Conservation (phyloP, 768 basidiomycete species). For the Lenzites betulinus region DNA sequence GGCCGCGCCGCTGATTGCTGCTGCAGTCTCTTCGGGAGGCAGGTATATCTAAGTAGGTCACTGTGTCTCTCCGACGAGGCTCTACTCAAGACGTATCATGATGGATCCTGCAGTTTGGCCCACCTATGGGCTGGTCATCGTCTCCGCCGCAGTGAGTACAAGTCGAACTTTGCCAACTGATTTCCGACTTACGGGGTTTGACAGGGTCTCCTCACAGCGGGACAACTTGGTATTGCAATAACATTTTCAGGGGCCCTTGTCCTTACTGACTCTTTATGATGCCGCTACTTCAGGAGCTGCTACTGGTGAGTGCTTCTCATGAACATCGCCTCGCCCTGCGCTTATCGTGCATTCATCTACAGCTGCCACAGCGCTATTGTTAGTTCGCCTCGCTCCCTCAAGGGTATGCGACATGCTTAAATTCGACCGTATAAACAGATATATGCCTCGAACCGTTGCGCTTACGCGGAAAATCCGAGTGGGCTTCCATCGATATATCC, state of each 20-base stretch:
- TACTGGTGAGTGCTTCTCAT: neutral
- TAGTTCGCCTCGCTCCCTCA: neutral
- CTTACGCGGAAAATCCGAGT: neutral
- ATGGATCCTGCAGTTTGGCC: neutral
- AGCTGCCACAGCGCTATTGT: constrained; percentile 2
- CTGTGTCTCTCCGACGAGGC: too few species aligned
- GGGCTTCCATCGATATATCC: neutral
- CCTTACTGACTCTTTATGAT: neutral
- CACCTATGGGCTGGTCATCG: neutral
- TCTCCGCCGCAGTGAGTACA: neutral
- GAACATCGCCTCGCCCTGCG: too few species aligned
- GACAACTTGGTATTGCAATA: neutral
- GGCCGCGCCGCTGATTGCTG: neutral
- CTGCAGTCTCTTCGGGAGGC: constrained; percentile 1
- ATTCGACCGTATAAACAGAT: neutral
- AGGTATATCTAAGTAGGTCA: neutral
- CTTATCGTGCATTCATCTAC: neutral
- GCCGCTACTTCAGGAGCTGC: neutral
- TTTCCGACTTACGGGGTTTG: neutral
- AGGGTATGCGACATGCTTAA: neutral
- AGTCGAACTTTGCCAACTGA: neutral
- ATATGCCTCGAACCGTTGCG: neutral
- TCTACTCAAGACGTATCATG: too few species aligned
- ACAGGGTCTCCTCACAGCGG: neutral
- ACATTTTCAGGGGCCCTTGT: neutral